Conservation (phyloP, 176 grass and related monocot species). For the Zizania latifolia region DNA sequence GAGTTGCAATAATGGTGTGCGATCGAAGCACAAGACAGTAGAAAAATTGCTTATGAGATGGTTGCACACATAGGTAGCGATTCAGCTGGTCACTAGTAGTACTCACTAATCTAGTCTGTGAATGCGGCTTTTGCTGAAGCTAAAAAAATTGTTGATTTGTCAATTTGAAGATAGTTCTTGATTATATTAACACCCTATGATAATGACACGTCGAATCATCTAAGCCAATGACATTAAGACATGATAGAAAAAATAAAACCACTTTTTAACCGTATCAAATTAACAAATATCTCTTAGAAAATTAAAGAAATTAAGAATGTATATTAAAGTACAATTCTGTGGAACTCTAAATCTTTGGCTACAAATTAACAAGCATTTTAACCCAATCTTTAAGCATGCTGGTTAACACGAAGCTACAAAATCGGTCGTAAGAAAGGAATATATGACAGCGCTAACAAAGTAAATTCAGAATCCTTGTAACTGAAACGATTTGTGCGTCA, state of each 20-base stretch:
- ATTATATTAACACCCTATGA: too few species aligned
- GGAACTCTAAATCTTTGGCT: neutral
- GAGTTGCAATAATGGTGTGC: slow-evolving; percentile 8
- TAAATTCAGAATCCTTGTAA: neutral
- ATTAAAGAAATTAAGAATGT: neutral
- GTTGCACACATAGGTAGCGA: slow-evolving; percentile 21
- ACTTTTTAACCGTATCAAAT: too few species aligned
- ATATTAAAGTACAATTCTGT: too few species aligned
- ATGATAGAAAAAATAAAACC: too few species aligned
- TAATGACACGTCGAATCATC: too few species aligned
- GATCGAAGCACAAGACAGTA: slow-evolving; percentile 14
- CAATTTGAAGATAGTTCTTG: too few species aligned
- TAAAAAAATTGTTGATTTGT: too few species aligned
- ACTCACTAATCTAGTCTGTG: slow-evolving; percentile 4
- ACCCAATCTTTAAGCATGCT: neutral
- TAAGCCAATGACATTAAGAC: too few species aligned
- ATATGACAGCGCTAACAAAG: too few species aligned
- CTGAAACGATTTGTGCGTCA: neutral
- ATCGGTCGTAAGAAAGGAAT: neutral
- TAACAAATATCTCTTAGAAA: too few species aligned
- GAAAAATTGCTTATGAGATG: slow-evolving; percentile 21
- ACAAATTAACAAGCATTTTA: neutral
- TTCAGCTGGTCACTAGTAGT: slow-evolving; percentile 35
- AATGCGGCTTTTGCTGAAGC: slow-evolving; percentile 38
- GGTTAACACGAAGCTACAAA: neutral